A percentile compares a stretch with the other conserved stretches of the same genome.
phyloP scores from a whole-genome alignment of 495 filamentous ascomycete species.

The Trichoderma virens region DNA sequence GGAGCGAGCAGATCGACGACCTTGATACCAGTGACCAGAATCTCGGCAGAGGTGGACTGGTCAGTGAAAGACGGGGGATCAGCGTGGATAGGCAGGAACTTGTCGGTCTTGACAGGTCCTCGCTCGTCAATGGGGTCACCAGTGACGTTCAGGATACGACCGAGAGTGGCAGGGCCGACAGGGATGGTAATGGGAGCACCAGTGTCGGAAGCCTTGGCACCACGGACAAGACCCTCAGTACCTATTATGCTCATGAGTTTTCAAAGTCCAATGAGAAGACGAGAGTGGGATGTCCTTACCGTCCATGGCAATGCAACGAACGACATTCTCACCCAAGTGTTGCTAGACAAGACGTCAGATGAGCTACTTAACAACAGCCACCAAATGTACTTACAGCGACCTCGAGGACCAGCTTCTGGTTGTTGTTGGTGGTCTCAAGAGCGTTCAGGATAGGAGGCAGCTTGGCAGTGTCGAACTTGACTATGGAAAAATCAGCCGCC shows the following conservation, averaged over 20 bases:
- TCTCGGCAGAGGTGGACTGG: conserved; percentile 90
- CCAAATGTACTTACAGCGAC: conserved; percentile 67
- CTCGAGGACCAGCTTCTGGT: conserved; percentile 92
- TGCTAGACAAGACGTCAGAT: conserved; percentile 58
- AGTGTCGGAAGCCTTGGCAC: conserved; percentile 74
- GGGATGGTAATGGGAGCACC: conserved; percentile 95
- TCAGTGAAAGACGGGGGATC: conserved; percentile 86
- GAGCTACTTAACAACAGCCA: conserved; percentile 9
- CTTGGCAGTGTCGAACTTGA: conserved; percentile 91
- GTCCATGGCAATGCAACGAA: conserved; percentile 99
- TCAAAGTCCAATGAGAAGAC: not conserved
- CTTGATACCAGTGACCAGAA: conserved; percentile 99
- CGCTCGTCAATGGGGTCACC: conserved; percentile 99
- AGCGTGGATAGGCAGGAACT: conserved; percentile 84
- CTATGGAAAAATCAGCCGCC: conserved; percentile 21
- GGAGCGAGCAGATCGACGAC: conserved; percentile 97
- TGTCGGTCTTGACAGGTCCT: conserved; percentile 88
- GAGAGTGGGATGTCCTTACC: conserved; percentile 49
- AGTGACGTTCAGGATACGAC: conserved; percentile 99
- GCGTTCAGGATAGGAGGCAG: conserved; percentile 98
- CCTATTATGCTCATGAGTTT: conserved; percentile 39
- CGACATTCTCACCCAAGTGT: conserved; percentile 99
- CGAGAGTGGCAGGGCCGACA: conserved; percentile 88
- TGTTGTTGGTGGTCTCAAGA: conserved; percentile 81
- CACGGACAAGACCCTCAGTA: conserved; percentile 98